These are phyloP conservation scores for Allomyces arbusculus DNA, from an alignment of 192 early-diverging fungal genomes.

Conservation along the genomic window DNA sequence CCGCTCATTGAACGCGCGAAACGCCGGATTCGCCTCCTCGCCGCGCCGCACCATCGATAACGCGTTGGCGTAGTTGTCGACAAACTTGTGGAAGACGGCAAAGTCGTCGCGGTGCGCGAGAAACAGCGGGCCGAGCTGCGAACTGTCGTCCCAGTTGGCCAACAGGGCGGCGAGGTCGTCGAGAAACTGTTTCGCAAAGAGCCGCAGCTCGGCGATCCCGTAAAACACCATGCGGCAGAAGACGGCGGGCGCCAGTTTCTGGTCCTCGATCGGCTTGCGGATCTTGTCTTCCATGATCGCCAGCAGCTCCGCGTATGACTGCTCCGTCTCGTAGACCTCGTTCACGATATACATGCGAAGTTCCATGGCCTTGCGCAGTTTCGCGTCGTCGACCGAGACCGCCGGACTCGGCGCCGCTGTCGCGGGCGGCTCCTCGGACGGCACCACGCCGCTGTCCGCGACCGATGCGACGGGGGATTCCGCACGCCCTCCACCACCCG, in stretches of 20 bases:
- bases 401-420: too few species aligned
- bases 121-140: slow-evolving; percentile 1
- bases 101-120: background rate
- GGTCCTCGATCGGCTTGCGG: background rate
- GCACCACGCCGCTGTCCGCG: too few species aligned
- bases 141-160: background rate
- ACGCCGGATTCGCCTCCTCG: slow-evolving; percentile 5
- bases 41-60: slow-evolving; percentile 1
- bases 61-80: slow-evolving; percentile 6
- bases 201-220: background rate
- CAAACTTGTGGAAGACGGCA: slow-evolving; percentile 3
- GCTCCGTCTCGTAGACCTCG: background rate
- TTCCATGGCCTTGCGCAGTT: background rate
- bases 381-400: too few species aligned
- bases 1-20: slow-evolving; percentile 5
- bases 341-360: background rate
- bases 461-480: too few species aligned
- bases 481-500: too few species aligned
- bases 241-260: background rate
- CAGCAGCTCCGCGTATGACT: background rate
- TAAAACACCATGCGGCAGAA: background rate
- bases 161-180: background rate
- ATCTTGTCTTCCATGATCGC: background rate
- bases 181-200: background rate
- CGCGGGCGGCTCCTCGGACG: too few species aligned